Evolutionary conservation across 139 green algal species (phyloP), one percentile per base, ranked within the genome.

Genomic region (Auxenochlorella protothecoides): DNA sequence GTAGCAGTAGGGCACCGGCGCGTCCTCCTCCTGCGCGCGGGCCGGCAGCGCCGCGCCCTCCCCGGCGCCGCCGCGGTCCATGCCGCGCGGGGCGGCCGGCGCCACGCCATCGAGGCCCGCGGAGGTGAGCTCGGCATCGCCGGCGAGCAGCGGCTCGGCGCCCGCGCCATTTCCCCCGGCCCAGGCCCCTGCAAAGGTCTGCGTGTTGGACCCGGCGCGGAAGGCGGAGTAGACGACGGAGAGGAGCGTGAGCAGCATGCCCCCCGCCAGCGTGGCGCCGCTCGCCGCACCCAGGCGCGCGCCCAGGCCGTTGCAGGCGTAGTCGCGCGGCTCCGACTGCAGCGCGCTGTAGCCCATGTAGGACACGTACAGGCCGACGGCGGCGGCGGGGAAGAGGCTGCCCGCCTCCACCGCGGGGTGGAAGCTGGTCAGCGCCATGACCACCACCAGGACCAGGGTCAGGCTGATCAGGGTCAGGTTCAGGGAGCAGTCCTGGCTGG

Each of bases 201-300:
- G 88, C 12, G 88, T 93, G 81, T 92, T 93, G 78, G 85, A 93
- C 54, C 94, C 94, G 16, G 85, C 94, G 4, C 92, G 81, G 71
- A 98, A 83, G 3, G 95, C 95, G 2, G 91, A 92, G 80, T 96
- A 99, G 44, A 97, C 89, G 15, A 98, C 92, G 12, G 12, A 85
- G 3, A 84, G 62, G 59, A 98, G 81, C 56, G 94, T 93, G 59
- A 95, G 64, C 55, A 92, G 44, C 86, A 97, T 90, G 72, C 87
- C 88, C 3, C 88, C 66, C 0, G 86, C 89, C 55, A 98, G 84
- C 0, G 90, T 96, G 68, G 74, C 84, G 57, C 80, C 87, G 3
- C 80, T 89, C 3, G 90, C 88, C 1, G 87, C 88, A 27, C 78
- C 89, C 27, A 92, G 68, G n/a, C 82, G 72, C 56, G 89, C 66